phyloP scores from a whole-genome alignment of 2,329 filamentous ascomycete species.

The Apiospora aurea region DNA sequence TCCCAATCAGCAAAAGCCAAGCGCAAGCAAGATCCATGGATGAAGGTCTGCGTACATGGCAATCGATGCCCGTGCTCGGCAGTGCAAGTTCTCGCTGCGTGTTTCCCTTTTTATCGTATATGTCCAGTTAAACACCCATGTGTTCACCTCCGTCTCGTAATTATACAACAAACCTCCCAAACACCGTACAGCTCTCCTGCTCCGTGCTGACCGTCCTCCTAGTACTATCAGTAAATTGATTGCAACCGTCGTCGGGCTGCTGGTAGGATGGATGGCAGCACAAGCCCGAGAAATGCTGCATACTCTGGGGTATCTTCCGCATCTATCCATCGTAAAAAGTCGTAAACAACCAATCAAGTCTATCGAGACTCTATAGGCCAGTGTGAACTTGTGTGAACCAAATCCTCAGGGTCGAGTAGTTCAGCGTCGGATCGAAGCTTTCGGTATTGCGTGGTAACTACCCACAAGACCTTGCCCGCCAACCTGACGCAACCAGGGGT shows the following conservation, averaged over 20 bases:
- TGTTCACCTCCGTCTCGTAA: background rate
- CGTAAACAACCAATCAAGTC: constrained; percentile 18
- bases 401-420: constrained; percentile 1
- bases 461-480: constrained; percentile 21
- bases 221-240: background rate
- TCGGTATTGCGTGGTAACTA: constrained; percentile 3
- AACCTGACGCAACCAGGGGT: constrained; percentile 11
- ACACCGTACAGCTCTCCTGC: constrained; percentile 4
- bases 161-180: constrained; percentile 16
- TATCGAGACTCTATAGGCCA: constrained; percentile 8
- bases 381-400: background rate
- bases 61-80: background rate
- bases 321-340: constrained; percentile 19
- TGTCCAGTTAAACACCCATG: constrained; percentile 5
- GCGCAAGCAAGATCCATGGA: background rate
- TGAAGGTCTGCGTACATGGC: background rate
- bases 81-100: background rate
- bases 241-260: background rate
- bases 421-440: constrained; percentile 20
- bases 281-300: constrained; percentile 7
- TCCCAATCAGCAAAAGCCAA: constrained; percentile 16
- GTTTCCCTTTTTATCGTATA: background rate
- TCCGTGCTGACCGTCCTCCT: constrained; percentile 2
- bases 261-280: background rate
- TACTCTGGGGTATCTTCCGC: constrained; percentile 15